Evolutionary conservation across 116 monocot species (phyloP).

Genomic region (Iris pallida): DNA sequence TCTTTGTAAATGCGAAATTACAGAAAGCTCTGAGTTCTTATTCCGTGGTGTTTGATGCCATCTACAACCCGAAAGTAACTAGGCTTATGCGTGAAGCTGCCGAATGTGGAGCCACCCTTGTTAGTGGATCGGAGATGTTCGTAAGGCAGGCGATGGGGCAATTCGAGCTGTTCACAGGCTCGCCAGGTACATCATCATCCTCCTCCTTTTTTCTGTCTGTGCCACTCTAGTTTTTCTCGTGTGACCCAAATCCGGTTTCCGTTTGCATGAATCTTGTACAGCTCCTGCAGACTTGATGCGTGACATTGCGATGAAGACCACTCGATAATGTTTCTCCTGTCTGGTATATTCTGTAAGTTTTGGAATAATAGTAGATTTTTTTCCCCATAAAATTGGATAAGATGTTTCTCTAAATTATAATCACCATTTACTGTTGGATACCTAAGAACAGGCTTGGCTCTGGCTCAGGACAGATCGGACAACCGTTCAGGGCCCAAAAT

Average conservation of each 20-base stretch:
- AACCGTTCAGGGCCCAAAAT: too few relatives aligned
- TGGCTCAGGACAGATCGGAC: too few relatives aligned
- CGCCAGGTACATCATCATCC: constrained; percentile 33
- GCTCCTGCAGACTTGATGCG: constrained; percentile 14
- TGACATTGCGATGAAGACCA: constrained; percentile 1
- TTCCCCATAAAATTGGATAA: too few relatives aligned
- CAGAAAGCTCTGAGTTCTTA: constrained; percentile 84
- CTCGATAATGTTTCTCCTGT: neutral
- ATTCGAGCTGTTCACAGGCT: constrained; percentile 78
- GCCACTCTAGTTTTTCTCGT: neutral
- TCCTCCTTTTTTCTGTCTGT: neutral
- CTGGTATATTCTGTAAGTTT: too few relatives aligned
- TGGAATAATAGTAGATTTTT: too few relatives aligned
- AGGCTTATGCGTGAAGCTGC: constrained; percentile 78
- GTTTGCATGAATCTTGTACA: neutral
- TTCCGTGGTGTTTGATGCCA: constrained; percentile 81
- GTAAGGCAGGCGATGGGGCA: constrained; percentile 87
- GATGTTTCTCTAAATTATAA: too few relatives aligned
- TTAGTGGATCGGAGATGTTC: constrained; percentile 94
- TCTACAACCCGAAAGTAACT: constrained; percentile 84
- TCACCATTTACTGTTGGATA: too few relatives aligned
- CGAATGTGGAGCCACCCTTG: constrained; percentile 64
- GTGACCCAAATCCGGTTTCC: neutral
- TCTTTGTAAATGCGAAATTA: neutral
- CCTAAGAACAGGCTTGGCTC: too few relatives aligned